Percentiles rank a stretch among this genome's conserved stretches.
Conservation (phyloP, 2,329 filamentous ascomycete genomes). For the Rachicladosporium sp. region DNA sequence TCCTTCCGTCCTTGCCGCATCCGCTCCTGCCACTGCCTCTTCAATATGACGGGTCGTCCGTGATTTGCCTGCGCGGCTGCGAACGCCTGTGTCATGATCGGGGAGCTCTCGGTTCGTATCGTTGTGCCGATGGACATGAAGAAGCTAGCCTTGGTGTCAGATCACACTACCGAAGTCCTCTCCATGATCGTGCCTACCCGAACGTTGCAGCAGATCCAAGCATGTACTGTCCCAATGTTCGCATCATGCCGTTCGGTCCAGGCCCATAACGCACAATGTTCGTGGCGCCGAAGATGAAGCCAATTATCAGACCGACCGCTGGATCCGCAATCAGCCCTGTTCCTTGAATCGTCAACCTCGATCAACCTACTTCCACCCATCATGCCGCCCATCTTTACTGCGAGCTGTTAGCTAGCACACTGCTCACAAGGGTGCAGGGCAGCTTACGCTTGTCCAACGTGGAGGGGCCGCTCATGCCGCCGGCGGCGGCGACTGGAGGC, state of each 20-base stretch:
- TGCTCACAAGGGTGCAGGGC: conserved; percentile 4
- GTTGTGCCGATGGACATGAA: conserved; percentile 99
- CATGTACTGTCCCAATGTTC: conserved; percentile 96
- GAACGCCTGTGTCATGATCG: conserved; percentile 64
- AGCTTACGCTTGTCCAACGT: conserved; percentile 58
- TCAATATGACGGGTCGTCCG: conserved; percentile 58
- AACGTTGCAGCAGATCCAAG: conserved; percentile 87
- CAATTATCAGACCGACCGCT: conserved; percentile 94
- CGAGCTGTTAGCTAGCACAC: conserved; percentile 9
- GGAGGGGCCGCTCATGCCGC: conserved; percentile 42
- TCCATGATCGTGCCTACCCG: conserved; percentile 49
- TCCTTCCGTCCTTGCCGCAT: conserved; percentile 5
- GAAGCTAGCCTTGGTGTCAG: conserved; percentile 44
- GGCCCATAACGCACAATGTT: conserved; percentile 94
- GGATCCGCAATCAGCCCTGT: conserved; percentile 3
- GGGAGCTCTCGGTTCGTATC: conserved; percentile 80
- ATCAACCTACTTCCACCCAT: conserved; percentile 84
- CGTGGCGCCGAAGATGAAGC: conserved; percentile 86
- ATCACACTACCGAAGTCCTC: background rate
- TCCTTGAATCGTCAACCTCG: background rate
- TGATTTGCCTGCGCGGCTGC: conserved; percentile 48
- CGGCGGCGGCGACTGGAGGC: conserved; percentile 20
- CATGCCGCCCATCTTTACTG: conserved; percentile 96
- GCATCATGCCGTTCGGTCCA: conserved; percentile 83
- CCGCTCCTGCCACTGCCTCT: conserved; percentile 26